Conservation (phyloP, 73 alveolate genomes). For the Paramecium biaurelia region DNA sequence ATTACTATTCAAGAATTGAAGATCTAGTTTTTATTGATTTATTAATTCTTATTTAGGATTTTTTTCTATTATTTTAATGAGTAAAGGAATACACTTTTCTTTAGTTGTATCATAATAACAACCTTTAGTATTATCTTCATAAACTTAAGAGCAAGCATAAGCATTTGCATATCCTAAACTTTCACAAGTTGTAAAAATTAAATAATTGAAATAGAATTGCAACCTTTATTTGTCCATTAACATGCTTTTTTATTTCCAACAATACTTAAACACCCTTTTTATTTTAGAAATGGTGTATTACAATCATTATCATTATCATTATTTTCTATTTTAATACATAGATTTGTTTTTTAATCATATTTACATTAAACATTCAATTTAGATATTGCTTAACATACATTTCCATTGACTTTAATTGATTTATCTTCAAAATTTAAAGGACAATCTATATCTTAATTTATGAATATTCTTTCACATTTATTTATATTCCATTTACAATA, state of each 20-base stretch:
- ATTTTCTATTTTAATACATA: not conserved
- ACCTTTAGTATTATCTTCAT: not conserved
- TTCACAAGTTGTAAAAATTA: not conserved
- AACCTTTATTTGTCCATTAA: not conserved
- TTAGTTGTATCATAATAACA: not conserved
- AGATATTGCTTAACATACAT: not conserved
- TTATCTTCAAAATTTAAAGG: not conserved
- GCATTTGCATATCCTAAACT: not conserved
- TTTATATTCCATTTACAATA: slow-evolving; percentile 6
- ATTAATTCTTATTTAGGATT: not conserved
- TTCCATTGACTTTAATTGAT: not conserved
- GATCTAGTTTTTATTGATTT: not conserved
- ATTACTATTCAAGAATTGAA: not conserved
- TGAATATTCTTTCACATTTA: not conserved
- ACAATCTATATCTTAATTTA: not conserved
- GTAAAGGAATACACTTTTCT: not conserved
- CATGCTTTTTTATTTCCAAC: not conserved
- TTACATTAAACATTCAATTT: not conserved
- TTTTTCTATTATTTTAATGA: not conserved
- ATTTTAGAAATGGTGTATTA: not conserved
- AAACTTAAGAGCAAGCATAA: not conserved
- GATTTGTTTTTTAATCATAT: not conserved
- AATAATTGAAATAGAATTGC: not conserved
- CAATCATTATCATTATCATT: not conserved
- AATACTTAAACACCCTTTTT: not conserved